Evolutionary conservation across 345 rosid genomes (phyloP).

Genomic region (Camelina sativa): DNA sequence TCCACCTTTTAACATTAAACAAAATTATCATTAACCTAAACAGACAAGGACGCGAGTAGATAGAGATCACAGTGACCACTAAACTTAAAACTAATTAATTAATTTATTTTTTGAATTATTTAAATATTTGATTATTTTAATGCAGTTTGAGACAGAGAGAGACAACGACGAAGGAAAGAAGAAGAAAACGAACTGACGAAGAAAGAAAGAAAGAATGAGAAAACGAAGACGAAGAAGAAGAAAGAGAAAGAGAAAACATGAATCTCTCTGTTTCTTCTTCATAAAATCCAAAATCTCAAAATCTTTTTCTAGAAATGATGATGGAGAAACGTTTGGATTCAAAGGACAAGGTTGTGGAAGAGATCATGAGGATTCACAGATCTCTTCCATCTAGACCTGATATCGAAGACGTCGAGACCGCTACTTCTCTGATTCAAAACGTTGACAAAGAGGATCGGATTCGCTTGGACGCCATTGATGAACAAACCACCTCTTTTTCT

Average conservation of each 20-base stretch:
- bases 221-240: conserved; percentile 11
- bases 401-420: conserved; percentile 83
- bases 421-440: conserved; percentile 59
- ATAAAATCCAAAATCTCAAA: not conserved
- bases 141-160: conserved; percentile 16
- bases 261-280: not conserved
- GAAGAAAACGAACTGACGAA: conserved; percentile 12
- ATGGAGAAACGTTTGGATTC: conserved; percentile 56
- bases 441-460: conserved; percentile 80
- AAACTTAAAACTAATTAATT: not conserved
- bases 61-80: not conserved
- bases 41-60: not conserved
- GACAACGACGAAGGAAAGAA: not conserved
- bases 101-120: not conserved
- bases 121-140: conserved; percentile 13
- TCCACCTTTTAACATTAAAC: not conserved
- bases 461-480: conserved; percentile 63
- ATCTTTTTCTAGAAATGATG: not conserved
- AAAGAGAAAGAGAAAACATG: too few species aligned
- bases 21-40: conserved; percentile 19
- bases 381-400: conserved; percentile 76
- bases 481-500: conserved; percentile 30
- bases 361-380: conserved; percentile 86
- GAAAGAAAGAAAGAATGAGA: conserved; percentile 35
- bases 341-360: conserved; percentile 65